Evolutionary conservation across 176 grass and related monocot species (phyloP).

Genomic region (Phragmites australis): DNA sequence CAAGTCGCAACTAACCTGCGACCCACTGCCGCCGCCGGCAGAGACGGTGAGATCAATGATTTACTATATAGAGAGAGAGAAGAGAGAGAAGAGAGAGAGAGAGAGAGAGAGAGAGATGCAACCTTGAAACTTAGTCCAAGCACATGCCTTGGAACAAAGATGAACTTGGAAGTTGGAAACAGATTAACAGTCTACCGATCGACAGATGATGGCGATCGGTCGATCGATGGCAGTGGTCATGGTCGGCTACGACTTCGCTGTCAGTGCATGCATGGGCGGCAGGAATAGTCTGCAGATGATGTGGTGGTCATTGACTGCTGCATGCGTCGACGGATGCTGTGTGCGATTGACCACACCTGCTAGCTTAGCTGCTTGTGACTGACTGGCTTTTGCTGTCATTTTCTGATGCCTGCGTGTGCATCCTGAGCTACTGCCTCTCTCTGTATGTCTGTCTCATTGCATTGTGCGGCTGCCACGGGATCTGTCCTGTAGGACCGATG

Average conservation of each 20-base stretch:
- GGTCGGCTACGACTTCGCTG: not conserved
- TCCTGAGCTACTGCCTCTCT: no score
- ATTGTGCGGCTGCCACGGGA: not conserved
- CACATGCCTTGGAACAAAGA: constrained; percentile 30
- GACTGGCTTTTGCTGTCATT: not conserved
- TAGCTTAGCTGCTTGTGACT: not conserved
- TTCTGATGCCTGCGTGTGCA: not conserved
- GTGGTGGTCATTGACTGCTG: not conserved
- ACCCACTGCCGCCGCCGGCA: not conserved
- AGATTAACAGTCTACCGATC: not conserved
- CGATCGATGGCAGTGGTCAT: not conserved
- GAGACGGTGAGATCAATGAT: not conserved
- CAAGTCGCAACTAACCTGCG: not conserved
- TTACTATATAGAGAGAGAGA: no score
- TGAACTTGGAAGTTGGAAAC: not conserved
- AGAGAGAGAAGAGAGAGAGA: no score
- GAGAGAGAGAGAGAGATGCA: no score
- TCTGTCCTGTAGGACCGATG: not conserved
- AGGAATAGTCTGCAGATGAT: not conserved
- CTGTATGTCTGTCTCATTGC: not conserved
- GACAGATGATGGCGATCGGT: not conserved
- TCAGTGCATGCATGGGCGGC: not conserved
- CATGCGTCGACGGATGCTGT: not conserved
- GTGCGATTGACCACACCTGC: not conserved
- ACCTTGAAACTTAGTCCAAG: constrained; percentile 5